These are phyloP conservation scores for Fusarium brachygibbosum DNA, from an alignment of 2,329 filamentous ascomycete species.

Conservation along the genomic window DNA sequence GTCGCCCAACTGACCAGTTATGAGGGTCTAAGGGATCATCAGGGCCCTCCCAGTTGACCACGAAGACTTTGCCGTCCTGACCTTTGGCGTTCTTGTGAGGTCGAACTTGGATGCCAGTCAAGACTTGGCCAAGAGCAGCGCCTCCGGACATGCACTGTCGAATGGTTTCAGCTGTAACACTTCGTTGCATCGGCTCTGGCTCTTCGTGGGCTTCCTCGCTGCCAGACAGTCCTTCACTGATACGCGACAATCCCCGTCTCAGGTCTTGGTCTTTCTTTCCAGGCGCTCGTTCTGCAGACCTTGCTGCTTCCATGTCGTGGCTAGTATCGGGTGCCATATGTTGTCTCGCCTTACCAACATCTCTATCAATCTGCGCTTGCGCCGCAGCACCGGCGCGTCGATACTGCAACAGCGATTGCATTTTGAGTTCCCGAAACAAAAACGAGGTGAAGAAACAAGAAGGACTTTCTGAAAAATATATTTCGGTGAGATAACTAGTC, in stretches of 20 bases:
- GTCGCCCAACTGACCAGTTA: slow-evolving; percentile 58
- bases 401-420: slow-evolving; percentile 43
- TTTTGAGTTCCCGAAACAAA: neutral
- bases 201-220: neutral
- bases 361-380: slow-evolving; percentile 41
- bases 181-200: slow-evolving; percentile 1
- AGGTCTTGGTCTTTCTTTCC: neutral
- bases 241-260: neutral
- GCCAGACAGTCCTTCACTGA: neutral
- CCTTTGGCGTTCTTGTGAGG: slow-evolving; percentile 44
- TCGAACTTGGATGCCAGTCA: slow-evolving; percentile 51
- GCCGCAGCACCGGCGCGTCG: slow-evolving; percentile 37
- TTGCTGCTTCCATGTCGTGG: slow-evolving; percentile 11
- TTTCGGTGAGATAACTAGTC: slow-evolving; percentile 6
- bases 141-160: slow-evolving; percentile 26
- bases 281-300: neutral
- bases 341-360: slow-evolving; percentile 26
- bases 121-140: slow-evolving; percentile 46
- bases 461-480: neutral
- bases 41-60: slow-evolving; percentile 52
- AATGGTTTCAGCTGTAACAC: slow-evolving; percentile 18
- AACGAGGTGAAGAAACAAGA: neutral
- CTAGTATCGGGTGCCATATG: neutral
- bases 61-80: slow-evolving; percentile 50
- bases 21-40: slow-evolving; percentile 60